Conservation (phyloP, 2,329 filamentous ascomycete genomes). For the Diplodia scrobiculata region DNA sequence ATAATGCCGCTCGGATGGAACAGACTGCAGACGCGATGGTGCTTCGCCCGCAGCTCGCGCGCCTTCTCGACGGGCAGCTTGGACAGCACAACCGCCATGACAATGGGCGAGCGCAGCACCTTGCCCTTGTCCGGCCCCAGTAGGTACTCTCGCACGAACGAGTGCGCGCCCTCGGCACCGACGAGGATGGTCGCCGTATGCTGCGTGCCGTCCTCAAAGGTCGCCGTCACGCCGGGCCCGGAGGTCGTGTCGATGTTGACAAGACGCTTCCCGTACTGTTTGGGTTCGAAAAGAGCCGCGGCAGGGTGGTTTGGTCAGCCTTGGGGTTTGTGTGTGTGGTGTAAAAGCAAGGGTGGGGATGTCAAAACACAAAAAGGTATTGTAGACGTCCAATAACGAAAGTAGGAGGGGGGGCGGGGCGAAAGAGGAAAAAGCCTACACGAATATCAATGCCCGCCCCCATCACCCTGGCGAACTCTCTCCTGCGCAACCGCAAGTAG, state of each 20-base stretch:
- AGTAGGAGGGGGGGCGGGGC: too few relatives aligned
- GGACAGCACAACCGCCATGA: slow-evolving; percentile 51
- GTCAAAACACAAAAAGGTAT: not conserved
- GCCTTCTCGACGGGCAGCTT: slow-evolving; percentile 50
- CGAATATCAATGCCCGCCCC: slow-evolving; percentile 38
- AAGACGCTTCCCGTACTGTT: slow-evolving; percentile 46
- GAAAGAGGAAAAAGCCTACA: not conserved
- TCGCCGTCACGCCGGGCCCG: slow-evolving; percentile 40
- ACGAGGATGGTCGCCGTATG: slow-evolving; percentile 41
- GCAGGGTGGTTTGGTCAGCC: not conserved
- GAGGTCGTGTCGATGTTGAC: slow-evolving; percentile 41
- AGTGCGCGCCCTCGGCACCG: slow-evolving; percentile 42
- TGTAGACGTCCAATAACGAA: not conserved
- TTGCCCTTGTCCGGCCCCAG: slow-evolving; percentile 36
- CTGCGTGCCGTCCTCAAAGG: slow-evolving; percentile 41
- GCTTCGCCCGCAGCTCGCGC: slow-evolving; percentile 48
- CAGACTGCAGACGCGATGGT: slow-evolving; percentile 50
- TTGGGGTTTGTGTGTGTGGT: not conserved
- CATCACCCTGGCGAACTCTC: slow-evolving; percentile 41
- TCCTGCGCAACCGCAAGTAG: slow-evolving; percentile 41
- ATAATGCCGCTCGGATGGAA: slow-evolving; percentile 51
- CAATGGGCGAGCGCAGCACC: slow-evolving; percentile 48
- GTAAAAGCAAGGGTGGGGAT: not conserved
- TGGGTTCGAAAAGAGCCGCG: not conserved
- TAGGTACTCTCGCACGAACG: slow-evolving; percentile 31